Evolutionary conservation across 1,139 yeast genomes (phyloP).

Genomic region (Meyerozyma elateridarum): DNA sequence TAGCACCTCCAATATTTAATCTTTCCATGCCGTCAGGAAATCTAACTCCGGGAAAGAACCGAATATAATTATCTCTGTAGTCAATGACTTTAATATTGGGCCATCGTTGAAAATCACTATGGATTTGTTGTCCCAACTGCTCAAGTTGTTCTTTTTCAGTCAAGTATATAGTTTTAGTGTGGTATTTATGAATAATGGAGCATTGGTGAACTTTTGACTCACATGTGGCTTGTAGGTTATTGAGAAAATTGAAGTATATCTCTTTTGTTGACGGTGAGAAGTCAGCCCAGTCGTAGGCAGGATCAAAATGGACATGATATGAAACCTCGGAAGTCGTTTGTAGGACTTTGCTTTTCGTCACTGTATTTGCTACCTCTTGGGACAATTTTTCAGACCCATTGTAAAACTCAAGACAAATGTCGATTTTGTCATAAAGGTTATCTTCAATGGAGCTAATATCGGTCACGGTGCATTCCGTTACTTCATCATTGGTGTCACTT

Average conservation of each 20-base stretch:
- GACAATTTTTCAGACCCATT: constrained; percentile 25
- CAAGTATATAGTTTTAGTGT: constrained; percentile 29
- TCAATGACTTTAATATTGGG: constrained; percentile 30
- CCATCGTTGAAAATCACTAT: constrained; percentile 37
- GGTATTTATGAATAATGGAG: constrained; percentile 37
- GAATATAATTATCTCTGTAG: constrained; percentile 35
- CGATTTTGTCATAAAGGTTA: constrained; percentile 13
- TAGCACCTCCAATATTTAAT: constrained; percentile 40
- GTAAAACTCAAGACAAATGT: constrained; percentile 33
- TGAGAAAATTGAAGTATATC: constrained; percentile 24
- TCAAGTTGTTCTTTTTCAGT: constrained; percentile 33
- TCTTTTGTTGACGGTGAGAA: constrained; percentile 23
- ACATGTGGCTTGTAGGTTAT: constrained; percentile 18
- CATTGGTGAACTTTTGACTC: constrained; percentile 33
- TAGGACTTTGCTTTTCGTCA: constrained; percentile 18
- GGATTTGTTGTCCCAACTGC: constrained; percentile 35
- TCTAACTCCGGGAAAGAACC: constrained; percentile 37
- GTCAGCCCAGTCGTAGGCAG: constrained; percentile 32
- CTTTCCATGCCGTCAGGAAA: constrained; percentile 37
- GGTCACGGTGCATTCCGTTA: too few species aligned
- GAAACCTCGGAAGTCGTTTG: constrained; percentile 22
- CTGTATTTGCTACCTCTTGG: constrained; percentile 19
- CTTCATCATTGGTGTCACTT: too few species aligned
- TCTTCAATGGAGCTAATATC: too few species aligned
- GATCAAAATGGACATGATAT: constrained; percentile 37